These are phyloP conservation scores for Triticum aestivum DNA, from an alignment of 176 grass and related monocot species.

Conservation along the genomic window DNA sequence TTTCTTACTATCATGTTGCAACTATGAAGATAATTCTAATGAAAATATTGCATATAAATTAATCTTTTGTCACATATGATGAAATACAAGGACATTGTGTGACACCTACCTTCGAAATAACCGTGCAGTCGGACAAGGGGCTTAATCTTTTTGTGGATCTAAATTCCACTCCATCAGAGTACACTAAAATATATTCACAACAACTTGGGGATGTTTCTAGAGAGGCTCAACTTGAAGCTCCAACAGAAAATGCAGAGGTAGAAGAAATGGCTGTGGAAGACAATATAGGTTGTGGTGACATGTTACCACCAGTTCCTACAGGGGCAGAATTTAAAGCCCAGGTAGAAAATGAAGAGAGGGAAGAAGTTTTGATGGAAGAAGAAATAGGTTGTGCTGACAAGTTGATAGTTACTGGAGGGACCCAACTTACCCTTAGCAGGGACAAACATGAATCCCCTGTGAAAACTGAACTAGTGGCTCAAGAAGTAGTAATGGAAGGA, in stretches of 20 bases:
- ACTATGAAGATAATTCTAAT: neutral
- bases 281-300: neutral
- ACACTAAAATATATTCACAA: neutral
- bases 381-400: neutral
- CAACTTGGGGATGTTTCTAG: neutral
- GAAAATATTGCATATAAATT: constrained; percentile 10
- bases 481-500: neutral
- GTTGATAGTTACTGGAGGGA: neutral
- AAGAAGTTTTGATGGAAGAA: neutral
- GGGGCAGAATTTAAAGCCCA: neutral
- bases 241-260: neutral
- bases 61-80: neutral
- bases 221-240: neutral
- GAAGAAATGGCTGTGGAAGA: neutral
- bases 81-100: constrained; percentile 26
- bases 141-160: constrained; percentile 53
- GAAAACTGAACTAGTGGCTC: neutral
- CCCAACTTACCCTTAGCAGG: neutral
- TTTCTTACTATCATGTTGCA: neutral
- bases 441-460: neutral
- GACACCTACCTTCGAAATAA: constrained; percentile 14
- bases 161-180: constrained; percentile 22
- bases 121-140: constrained; percentile 27
- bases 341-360: neutral
- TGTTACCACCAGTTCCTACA: neutral